Evolutionary conservation across 1,284 basidiomycete genomes (phyloP).

Genomic region (Takashimella koratensis): DNA sequence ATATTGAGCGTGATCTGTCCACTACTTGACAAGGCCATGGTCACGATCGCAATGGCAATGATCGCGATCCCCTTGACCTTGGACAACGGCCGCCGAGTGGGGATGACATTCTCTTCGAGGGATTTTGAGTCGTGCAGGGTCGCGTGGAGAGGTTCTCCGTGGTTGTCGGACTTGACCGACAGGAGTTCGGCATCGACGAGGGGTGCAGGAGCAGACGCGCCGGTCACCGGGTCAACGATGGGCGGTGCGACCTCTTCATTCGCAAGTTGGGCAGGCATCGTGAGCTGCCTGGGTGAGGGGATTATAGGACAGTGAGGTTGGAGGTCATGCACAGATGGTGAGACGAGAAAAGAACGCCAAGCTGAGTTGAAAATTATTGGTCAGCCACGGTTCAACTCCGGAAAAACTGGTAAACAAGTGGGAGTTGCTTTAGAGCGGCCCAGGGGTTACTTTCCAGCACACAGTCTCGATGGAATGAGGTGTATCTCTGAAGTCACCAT

Average conservation of each 20-base stretch:
- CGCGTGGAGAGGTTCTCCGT: neutral
- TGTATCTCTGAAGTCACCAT: too few relatives aligned
- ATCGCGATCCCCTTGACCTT: neutral
- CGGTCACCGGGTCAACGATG: neutral
- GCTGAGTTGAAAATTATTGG: too few relatives aligned
- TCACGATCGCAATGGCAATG: conserved; percentile 10
- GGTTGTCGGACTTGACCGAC: neutral
- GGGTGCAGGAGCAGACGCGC: neutral
- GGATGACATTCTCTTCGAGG: neutral
- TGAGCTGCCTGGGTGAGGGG: too few relatives aligned
- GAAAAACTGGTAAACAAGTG: too few relatives aligned
- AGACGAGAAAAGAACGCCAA: too few relatives aligned
- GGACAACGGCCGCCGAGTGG: neutral
- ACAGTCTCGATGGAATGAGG: too few relatives aligned
- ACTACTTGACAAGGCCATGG: conserved; percentile 8
- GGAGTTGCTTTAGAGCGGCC: too few relatives aligned
- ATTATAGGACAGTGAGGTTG: too few relatives aligned
- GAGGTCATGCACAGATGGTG: too few relatives aligned
- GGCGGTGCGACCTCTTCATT: neutral
- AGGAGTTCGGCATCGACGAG: neutral
- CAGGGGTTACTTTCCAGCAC: too few relatives aligned
- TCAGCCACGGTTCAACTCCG: too few relatives aligned
- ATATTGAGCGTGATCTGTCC: conserved; percentile 31
- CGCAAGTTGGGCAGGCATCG: neutral
- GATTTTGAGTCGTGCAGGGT: neutral